A percentile compares a stretch with the other conserved stretches of the same genome.
phyloP scores from a whole-genome alignment of 1,139 yeast genomes.

The Candida pseudoviswanathii region DNA sequence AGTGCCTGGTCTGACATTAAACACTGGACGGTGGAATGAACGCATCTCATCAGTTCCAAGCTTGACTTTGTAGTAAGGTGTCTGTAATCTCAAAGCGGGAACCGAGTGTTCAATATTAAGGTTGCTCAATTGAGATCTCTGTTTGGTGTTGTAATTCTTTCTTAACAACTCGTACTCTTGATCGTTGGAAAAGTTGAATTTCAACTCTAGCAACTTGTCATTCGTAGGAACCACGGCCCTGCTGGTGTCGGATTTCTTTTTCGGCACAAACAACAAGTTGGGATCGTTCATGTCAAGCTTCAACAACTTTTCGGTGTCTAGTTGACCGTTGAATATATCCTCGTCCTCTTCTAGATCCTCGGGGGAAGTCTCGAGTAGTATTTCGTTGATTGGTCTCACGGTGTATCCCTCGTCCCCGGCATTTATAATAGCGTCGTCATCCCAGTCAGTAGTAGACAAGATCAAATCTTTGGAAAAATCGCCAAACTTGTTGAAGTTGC shows the following conservation, averaged over 20 bases:
- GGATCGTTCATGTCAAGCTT: constrained; percentile 88
- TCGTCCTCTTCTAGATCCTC: constrained; percentile 70
- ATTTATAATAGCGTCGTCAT: constrained; percentile 64
- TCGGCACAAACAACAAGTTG: constrained; percentile 64
- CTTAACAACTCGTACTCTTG: constrained; percentile 79
- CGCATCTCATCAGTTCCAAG: constrained; percentile 71
- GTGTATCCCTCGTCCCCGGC: constrained; percentile 33
- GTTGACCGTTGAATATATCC: constrained; percentile 73
- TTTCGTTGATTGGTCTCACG: constrained; percentile 17
- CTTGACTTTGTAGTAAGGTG: constrained; percentile 87
- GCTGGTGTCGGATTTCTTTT: constrained; percentile 24
- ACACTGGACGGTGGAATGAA: constrained; percentile 77
- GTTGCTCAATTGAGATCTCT: constrained; percentile 91
- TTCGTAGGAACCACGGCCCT: constrained; percentile 49
- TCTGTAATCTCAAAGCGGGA: constrained; percentile 84
- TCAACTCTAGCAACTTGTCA: constrained; percentile 50
- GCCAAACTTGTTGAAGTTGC: constrained; percentile 39
- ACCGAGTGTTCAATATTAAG: constrained; percentile 87
- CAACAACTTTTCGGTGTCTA: constrained; percentile 42
- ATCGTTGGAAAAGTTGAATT: constrained; percentile 87
- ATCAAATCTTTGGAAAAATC: constrained; percentile 60
- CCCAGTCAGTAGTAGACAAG: constrained; percentile 84
- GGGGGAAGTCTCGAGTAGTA: constrained; percentile 17
- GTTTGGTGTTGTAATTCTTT: constrained; percentile 86
- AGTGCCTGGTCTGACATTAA: constrained; percentile 77